phyloP scores from a whole-genome alignment of 225 moss, liverwort and hornwort genomes.

The Marchantia paleacea region DNA sequence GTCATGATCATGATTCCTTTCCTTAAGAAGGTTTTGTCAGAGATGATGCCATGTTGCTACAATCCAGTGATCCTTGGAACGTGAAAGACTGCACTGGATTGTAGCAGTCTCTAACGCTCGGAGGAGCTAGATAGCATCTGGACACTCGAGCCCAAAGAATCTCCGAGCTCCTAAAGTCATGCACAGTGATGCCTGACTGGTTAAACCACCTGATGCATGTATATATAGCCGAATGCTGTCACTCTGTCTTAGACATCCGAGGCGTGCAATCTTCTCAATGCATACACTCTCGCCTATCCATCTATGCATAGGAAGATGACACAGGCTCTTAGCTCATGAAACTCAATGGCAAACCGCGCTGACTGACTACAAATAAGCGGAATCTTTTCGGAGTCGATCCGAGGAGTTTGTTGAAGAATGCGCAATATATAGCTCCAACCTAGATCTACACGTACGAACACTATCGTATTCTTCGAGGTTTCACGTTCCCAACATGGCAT shows the following conservation, averaged over 20 bases:
- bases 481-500: neutral
- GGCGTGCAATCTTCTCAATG: neutral
- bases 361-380: neutral
- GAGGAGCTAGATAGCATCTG: neutral
- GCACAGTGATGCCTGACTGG: neutral
- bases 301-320: neutral
- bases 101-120: neutral
- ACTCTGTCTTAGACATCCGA: neutral
- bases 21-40: neutral
- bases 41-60: neutral
- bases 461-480: neutral
- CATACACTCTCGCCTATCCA: neutral
- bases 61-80: neutral
- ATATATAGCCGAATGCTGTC: neutral
- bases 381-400: neutral
- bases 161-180: neutral
- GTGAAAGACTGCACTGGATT: too few species aligned
- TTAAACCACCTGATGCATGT: neutral
- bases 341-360: neutral
- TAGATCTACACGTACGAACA: neutral
- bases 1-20: neutral
- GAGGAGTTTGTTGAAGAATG: neutral
- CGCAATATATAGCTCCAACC: neutral
- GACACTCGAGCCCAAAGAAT: neutral
- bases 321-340: neutral